Percentiles rank a stretch among this genome's conserved stretches.
phyloP scores from a whole-genome alignment of 2,329 filamentous ascomycete genomes.

The Exophiala viscosa region DNA sequence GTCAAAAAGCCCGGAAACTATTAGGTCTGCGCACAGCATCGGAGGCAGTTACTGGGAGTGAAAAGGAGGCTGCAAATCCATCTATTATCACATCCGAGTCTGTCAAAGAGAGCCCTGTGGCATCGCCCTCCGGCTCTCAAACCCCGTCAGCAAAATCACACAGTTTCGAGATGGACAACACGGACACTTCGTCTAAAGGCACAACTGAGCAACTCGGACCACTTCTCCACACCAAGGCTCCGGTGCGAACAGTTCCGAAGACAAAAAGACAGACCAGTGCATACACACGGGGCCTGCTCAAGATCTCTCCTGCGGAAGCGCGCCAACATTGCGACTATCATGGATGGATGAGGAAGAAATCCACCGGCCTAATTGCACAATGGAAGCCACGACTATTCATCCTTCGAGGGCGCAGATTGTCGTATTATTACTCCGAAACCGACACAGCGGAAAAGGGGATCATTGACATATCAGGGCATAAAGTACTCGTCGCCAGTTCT shows the following conservation, averaged over 20 bases:
- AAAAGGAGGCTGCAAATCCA: constrained; percentile 48
- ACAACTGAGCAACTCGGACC: constrained; percentile 43
- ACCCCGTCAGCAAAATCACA: constrained; percentile 60
- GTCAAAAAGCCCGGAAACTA: constrained; percentile 58
- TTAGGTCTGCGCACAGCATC: constrained; percentile 81
- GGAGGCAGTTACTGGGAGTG: constrained; percentile 59
- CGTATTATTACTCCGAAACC: constrained; percentile 93
- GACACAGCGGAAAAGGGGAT: constrained; percentile 91
- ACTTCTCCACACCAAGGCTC: constrained; percentile 47
- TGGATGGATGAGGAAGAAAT: constrained; percentile 99
- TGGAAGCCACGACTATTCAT: constrained; percentile 98
- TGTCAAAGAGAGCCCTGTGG: constrained; percentile 50
- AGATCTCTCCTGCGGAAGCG: constrained; percentile 76
- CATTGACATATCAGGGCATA: constrained; percentile 96
- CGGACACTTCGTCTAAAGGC: constrained; percentile 55
- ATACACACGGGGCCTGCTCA: constrained; percentile 80
- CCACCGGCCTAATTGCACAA: constrained; percentile 89
- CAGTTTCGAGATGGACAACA: constrained; percentile 77
- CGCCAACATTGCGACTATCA: constrained; percentile 86
- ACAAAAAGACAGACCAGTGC: constrained; percentile 93
- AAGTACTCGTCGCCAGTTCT: constrained; percentile 89
- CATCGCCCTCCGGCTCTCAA: constrained; percentile 68
- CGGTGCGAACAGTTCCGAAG: constrained; percentile 53
- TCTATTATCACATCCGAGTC: constrained; percentile 41
- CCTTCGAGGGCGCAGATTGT: constrained; percentile 81